Base-by-base conservation (phyloP, 2,329 filamentous ascomycete species). In the Colletotrichum costaricense region DNA sequence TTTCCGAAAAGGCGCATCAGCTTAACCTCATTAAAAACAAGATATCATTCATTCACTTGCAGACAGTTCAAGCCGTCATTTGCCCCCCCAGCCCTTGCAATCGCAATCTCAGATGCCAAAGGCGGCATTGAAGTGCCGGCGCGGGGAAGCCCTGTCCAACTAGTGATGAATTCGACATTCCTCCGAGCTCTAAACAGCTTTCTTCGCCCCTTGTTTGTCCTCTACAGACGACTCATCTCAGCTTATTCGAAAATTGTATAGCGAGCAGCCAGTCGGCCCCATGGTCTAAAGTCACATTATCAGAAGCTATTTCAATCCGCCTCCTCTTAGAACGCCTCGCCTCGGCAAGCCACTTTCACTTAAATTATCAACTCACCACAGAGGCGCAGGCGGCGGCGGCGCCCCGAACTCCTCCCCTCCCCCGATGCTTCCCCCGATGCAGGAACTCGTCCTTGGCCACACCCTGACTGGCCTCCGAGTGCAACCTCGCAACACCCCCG, bases 391-490 rank as follows among this genome's bases (percentile, higher is more conserved):
- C 33, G 11, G 33, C 33, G 33, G 3, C 33, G 33, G 33, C 33
- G 33, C 11, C 33, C 11, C 33, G 3, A 33, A 33, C 33, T 33
- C 33, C 33, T 33, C 33, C 33, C 33, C 30, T 9, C 4, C 33
- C 33, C 33, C 68, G 56, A 22, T 60, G 55, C 63, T 67, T 63
- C n/a, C 24, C 57, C 64, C 49, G 49, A 72, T 72, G 69, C 57
- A 72, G 64, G 57, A 63, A 72, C 69, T 63, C 68, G 19, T 66
- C 24, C 62, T 70, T 70, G 62, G 55, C 56, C 62, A 66, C 12
- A 38, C 54, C 33, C 52, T 12, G 42, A 7, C 38, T 33, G 33
- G 5, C 22, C 58, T 68, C 65, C 52, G 68, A 72, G 35, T 69
- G 57, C 30, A 69, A 72, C 69, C 69, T 52, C 42, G 49, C 16